Percentiles rank a stretch among this genome's conserved stretches.
phyloP scores from a whole-genome alignment of 768 basidiomycete genomes.

The Phaffia australis region DNA sequence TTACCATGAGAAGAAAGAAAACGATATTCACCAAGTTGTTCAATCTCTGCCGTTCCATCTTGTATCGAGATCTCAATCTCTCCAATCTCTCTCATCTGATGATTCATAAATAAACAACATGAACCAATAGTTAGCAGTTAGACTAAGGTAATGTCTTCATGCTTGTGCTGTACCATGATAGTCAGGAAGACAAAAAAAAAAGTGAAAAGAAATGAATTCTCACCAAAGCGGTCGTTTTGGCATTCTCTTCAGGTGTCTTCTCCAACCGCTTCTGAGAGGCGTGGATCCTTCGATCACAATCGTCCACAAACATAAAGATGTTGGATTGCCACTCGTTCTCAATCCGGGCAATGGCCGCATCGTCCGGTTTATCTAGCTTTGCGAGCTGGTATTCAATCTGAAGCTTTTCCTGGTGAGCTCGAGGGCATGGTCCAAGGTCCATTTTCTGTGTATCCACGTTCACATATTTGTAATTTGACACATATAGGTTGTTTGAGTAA shows the following conservation, averaged over 20 bases:
- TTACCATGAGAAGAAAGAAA: background rate
- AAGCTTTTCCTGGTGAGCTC: slow-evolving; percentile 86
- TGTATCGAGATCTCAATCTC: slow-evolving; percentile 99
- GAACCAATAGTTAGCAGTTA: background rate
- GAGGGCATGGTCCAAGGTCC: slow-evolving; percentile 96
- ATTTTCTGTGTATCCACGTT: slow-evolving; percentile 61
- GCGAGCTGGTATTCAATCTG: slow-evolving; percentile 66
- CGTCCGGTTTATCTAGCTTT: slow-evolving; percentile 47
- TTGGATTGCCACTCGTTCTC: slow-evolving; percentile 93
- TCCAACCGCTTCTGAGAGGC: slow-evolving; percentile 88
- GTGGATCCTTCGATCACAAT: slow-evolving; percentile 92
- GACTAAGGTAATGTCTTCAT: background rate
- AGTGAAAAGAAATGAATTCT: slow-evolving; percentile 28
- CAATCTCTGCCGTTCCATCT: slow-evolving; percentile 97
- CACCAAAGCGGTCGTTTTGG: slow-evolving; percentile 92
- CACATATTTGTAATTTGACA: background rate
- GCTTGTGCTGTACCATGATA: background rate
- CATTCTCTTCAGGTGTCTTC: slow-evolving; percentile 99
- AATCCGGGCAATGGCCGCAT: slow-evolving; percentile 74
- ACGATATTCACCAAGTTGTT: slow-evolving; percentile 57
- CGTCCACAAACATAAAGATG: slow-evolving; percentile 92
- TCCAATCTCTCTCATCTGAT: slow-evolving; percentile 94
- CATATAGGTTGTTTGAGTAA: background rate
- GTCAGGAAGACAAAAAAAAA: background rate
- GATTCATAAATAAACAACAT: background rate